Evolutionary conservation across 1,284 basidiomycete genomes (phyloP).

Genomic region (Psilocybe mexicana): DNA sequence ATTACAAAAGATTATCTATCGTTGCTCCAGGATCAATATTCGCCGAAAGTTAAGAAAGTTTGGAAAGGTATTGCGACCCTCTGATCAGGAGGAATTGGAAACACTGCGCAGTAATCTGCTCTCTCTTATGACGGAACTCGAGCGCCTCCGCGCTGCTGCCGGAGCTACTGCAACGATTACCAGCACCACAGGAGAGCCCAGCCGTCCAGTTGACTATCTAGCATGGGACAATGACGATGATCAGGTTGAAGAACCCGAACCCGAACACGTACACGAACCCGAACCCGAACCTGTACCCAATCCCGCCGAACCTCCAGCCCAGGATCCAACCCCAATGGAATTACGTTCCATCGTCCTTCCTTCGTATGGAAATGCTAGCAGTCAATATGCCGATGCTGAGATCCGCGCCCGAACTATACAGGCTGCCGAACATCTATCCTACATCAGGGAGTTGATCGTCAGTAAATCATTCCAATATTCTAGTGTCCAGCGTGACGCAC

Average conservation of each 20-base stretch:
- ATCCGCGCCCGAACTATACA: neutral
- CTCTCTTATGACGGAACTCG: neutral
- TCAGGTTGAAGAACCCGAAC: neutral
- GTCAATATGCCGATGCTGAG: neutral
- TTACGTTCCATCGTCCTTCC: neutral
- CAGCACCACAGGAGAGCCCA: no score
- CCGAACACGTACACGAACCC: no score
- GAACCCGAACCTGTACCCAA: no score
- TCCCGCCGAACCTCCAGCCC: neutral
- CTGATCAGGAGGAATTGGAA: neutral
- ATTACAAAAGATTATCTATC: no score
- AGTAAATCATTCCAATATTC: slow-evolving; percentile 17
- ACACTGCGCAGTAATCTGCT: neutral
- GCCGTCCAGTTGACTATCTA: neutral
- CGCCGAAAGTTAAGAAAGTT: neutral
- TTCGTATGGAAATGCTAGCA: neutral
- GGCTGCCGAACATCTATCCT: neutral
- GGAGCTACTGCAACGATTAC: neutral
- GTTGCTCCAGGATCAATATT: neutral
- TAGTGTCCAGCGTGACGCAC: slow-evolving; percentile 5
- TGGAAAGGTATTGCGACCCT: neutral
- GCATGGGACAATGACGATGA: neutral
- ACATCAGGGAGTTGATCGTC: slow-evolving; percentile 14
- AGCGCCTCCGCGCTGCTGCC: neutral
- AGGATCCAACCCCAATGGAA: neutral